Evolutionary conservation across 2,329 filamentous ascomycete species (phyloP), one percentile per base, ranked within the genome.

Genomic region (Plenodomus tracheiphilus): DNA sequence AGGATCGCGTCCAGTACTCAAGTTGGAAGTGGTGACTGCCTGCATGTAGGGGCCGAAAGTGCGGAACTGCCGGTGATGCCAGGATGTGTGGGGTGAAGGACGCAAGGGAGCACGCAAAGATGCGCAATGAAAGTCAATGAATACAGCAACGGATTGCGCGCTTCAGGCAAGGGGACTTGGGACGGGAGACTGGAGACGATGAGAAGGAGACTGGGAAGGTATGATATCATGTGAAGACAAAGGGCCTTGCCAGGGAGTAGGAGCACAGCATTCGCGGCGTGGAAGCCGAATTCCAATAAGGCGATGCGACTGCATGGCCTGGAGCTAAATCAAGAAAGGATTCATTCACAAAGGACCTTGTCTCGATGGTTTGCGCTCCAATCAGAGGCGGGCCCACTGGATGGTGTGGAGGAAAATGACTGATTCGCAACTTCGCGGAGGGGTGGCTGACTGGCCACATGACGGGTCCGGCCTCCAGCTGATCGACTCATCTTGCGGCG

Each of bases 371-470:
- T 44, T 58, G 61, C 58, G 52, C 58, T 60, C 69, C 69, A 71
- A 72, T 71, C 57, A 65, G 47, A 38, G 11, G 39, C 39, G 15
- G 43, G 51, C 50, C 47, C 55, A 40, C 41, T 50, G 70, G 62
- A 61, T 69, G 68, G 69, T 70, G 68, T 66, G 67, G 61, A 61
- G 68, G 61, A 59, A 67, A 59, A 55, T 44, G 58, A 61, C 59
- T 68, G 68, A 71, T 71, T 71, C 67, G 69, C 55, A 67, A 56
- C 62, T 61, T 59, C 45, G 57, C 51, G 56, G 59, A 61, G 52
- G 59, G 56, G 69, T 72, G 69, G 69, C 69, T 71, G 66, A 66
- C 62, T 57, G 51, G 59, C 68, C 69, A 69, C 66, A 66, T 72
- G 69, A 72, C 60, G 53, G 22, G 55, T 36, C 60, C 47, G 21